Percentiles rank a stretch among this genome's conserved stretches.
phyloP scores from a whole-genome alignment of 306 rosid genomes.

The Senna tora region DNA sequence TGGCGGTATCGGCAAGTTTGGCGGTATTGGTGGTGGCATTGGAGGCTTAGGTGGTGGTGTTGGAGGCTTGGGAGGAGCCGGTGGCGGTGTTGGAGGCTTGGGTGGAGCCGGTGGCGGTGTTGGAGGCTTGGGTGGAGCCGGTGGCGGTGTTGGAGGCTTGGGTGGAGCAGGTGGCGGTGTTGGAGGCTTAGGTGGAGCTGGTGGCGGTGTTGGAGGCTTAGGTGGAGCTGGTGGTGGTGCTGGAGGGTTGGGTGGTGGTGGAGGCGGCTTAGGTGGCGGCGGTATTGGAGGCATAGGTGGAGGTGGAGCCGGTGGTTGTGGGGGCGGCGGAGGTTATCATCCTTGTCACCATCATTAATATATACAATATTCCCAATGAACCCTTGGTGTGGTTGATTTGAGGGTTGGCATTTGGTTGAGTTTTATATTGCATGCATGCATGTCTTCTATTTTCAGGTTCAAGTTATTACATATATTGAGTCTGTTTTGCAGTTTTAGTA shows the following conservation, averaged over 20 bases:
- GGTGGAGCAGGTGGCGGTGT: conserved; percentile 27
- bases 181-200: background rate
- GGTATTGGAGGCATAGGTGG: conserved; percentile 17
- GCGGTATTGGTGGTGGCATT: conserved; percentile 40
- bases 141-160: background rate
- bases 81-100: background rate
- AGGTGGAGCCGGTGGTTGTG: conserved; percentile 19
- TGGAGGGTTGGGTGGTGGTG: background rate
- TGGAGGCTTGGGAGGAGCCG: conserved; percentile 27
- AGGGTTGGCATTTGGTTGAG: background rate
- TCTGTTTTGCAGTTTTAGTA: background rate
- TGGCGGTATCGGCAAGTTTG: conserved; percentile 22
- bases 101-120: conserved; percentile 23
- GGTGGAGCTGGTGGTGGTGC: conserved; percentile 35
- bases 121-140: conserved; percentile 36
- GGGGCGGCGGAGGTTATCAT: conserved; percentile 18
- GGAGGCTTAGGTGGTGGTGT: conserved; percentile 40
- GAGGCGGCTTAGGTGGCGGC: conserved; percentile 12
- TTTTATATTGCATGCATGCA: background rate
- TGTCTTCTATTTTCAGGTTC: background rate
- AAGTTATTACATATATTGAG: background rate
- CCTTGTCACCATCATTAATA: conserved; percentile 20
- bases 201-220: conserved; percentile 36
- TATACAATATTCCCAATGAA: background rate
- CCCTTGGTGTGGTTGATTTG: background rate